Evolutionary conservation across 495 filamentous ascomycete species (phyloP).

Genomic region (Entonaema liquescens): DNA sequence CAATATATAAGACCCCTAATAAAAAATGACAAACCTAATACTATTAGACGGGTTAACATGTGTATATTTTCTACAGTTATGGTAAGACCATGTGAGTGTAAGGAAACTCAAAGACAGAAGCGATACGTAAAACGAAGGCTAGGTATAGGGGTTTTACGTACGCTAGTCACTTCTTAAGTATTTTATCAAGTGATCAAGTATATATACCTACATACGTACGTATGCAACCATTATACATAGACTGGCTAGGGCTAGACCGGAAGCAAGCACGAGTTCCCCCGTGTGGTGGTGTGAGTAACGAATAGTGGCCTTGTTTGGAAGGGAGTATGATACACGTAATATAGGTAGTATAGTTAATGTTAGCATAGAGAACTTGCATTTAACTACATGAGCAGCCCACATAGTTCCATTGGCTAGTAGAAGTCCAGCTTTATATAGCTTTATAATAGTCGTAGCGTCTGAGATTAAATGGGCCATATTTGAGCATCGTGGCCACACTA

Average conservation of each 20-base stretch:
- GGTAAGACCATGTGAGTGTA: neutral
- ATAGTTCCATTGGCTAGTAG: no score
- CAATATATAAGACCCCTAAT: constrained; percentile 43
- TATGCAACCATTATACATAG: neutral
- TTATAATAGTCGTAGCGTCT: no score
- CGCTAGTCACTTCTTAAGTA: neutral
- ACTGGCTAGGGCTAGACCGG: neutral
- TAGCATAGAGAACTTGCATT: no score
- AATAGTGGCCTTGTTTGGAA: neutral
- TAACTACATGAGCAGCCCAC: no score
- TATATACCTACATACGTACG: neutral
- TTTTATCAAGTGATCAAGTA: neutral
- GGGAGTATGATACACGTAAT: neutral
- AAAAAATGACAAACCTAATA: constrained; percentile 39
- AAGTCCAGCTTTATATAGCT: no score
- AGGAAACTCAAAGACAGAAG: neutral
- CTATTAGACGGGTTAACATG: constrained; percentile 8
- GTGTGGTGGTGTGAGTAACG: neutral
- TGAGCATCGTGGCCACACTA: no score
- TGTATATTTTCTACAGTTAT: no score
- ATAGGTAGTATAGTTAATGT: no score
- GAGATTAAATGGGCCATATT: no score
- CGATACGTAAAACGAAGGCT: neutral
- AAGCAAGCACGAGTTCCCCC: neutral
- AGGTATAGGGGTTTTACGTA: neutral